Evolutionary conservation across 495 filamentous ascomycete species (phyloP), one percentile per base, ranked within the genome.

Genomic region (Penicillium simplicissimum): DNA sequence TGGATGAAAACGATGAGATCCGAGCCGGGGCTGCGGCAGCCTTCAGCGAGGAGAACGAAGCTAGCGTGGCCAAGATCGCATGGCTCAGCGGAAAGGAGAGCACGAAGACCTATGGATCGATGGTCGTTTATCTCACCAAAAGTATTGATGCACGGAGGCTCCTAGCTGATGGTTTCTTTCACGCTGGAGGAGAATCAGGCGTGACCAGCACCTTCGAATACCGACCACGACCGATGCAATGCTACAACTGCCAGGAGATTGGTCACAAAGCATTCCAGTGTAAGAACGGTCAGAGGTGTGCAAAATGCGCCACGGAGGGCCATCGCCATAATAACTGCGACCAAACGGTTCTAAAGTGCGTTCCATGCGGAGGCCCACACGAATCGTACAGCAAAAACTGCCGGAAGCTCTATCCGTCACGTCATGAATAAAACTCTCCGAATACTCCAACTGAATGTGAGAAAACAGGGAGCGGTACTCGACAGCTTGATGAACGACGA

Each of bases 51-150:
- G 67, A 71, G 47, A 67, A 71, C 13, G 56, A 67, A 45, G 19
- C 40, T 25, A 66, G 49, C 0, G 57, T 72, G n/a, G 65, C 67
- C 3, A 72, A 68, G 40, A 68, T 72, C 11, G 25, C 58, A 23
- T 74, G 66, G 74, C 74, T 76, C n/a, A 74, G 68, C 59, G 70
- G 51, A 2, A 73, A 71, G 61, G 65, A 72, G 8, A 45, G 1
- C 11, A 58, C 49, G 9, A 76, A 74, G 45, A 51, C 71, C 3
- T 74, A 76, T 67, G 63, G 72, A 31, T 76, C 67, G 9, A 74
- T 74, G 63, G 72, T 73, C 21, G 63, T 74, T 0, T 76, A 76
- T 49, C 60, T 74, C 0, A 76, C 71, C 9, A 76, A 68, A 65
- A 62, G 60, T 0, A 58, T 21, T 52, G 62, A 74, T n/a, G 68